Conservation (phyloP, 2,329 filamentous ascomycete genomes). For the Didymellaceae sp. region DNA sequence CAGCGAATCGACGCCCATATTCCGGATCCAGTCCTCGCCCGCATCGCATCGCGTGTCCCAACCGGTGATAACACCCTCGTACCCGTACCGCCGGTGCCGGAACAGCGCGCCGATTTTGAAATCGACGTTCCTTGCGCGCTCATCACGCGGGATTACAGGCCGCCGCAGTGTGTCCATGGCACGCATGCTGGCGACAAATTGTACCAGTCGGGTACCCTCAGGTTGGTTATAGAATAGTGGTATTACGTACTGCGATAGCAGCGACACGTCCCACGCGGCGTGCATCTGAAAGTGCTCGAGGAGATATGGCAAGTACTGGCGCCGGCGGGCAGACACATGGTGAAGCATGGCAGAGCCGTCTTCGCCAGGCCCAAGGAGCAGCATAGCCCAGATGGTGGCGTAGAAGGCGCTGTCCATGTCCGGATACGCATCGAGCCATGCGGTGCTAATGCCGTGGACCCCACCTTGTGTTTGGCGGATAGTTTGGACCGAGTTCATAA, state of each 20-base stretch:
- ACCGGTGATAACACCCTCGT: constrained; percentile 83
- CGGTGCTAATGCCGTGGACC: constrained; percentile 27
- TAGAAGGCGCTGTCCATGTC: constrained; percentile 71
- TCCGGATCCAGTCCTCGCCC: constrained; percentile 67
- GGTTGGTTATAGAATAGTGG: constrained; percentile 63
- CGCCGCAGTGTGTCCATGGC: constrained; percentile 63
- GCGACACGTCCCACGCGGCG: constrained; percentile 73
- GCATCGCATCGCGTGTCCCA: constrained; percentile 73
- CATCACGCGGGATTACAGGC: constrained; percentile 27
- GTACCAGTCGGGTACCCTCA: constrained; percentile 61
- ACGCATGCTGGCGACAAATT: constrained; percentile 63
- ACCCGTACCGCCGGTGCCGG: constrained; percentile 78
- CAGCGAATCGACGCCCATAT: constrained; percentile 67
- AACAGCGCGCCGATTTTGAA: constrained; percentile 78
- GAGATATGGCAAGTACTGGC: constrained; percentile 69
- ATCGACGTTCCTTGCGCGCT: constrained; percentile 24
- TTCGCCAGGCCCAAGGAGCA: constrained; percentile 49
- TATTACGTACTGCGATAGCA: constrained; percentile 72
- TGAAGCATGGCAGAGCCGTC: constrained; percentile 26
- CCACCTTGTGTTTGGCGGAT: constrained; percentile 40
- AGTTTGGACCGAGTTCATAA: constrained; percentile 72
- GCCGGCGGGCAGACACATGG: constrained; percentile 46
- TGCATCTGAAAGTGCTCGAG: constrained; percentile 68
- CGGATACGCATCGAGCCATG: constrained; percentile 38
- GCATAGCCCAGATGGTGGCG: constrained; percentile 72